Evolutionary conservation across 768 basidiomycete genomes (phyloP).

Genomic region (Daedaleopsis sinensis): DNA sequence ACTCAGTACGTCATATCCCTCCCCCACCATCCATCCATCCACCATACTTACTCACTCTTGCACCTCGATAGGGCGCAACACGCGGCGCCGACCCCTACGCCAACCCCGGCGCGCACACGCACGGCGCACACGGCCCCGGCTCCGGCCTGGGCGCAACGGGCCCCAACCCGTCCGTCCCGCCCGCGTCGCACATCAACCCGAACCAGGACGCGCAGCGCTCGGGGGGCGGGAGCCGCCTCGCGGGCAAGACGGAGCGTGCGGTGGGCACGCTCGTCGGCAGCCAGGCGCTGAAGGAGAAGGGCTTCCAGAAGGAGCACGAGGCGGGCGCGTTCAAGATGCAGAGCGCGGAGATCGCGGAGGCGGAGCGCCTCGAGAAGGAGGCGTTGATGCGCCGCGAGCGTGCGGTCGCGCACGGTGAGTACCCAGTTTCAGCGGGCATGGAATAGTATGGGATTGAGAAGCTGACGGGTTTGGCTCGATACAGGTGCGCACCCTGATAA

Average conservation of each 20-base stretch:
- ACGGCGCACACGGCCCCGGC: neutral
- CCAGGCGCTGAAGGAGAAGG: constrained; percentile 49
- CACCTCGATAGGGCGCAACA: neutral
- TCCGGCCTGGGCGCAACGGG: neutral
- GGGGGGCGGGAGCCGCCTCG: constrained; percentile 36
- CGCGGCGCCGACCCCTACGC: neutral
- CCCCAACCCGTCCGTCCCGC: constrained; percentile 21
- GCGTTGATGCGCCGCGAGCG: constrained; percentile 51
- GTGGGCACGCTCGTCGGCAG: constrained; percentile 50
- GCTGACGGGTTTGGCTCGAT: neutral
- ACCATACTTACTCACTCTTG: neutral
- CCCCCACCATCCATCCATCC: neutral
- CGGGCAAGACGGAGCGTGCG: constrained; percentile 52
- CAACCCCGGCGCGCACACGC: neutral
- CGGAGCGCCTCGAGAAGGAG: constrained; percentile 56
- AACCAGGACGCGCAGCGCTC: constrained; percentile 11
- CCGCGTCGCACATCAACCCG: constrained; percentile 23
- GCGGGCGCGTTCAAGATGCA: constrained; percentile 49
- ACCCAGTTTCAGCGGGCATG: too few species aligned
- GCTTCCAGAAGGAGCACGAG: constrained; percentile 55
- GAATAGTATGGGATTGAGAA: too few species aligned
- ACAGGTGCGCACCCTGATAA: constrained; percentile 38
- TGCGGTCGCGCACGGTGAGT: constrained; percentile 52
- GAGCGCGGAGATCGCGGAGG: constrained; percentile 51
- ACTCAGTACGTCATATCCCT: neutral